Conservation (phyloP, 495 filamentous ascomycete species). For the Xeromyces bisporus region DNA sequence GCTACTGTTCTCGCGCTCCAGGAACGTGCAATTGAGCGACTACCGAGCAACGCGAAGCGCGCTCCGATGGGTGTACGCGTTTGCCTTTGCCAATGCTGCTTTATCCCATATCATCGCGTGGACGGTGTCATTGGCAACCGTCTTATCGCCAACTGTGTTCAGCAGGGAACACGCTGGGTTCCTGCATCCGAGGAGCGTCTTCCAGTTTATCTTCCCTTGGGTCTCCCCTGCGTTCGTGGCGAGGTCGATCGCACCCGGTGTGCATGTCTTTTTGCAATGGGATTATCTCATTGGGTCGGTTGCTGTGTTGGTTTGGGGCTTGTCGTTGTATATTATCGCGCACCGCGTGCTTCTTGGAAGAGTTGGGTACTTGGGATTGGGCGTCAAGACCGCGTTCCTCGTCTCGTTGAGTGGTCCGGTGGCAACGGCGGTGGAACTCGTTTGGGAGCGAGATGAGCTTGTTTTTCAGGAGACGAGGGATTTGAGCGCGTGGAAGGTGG, state of each 20-base stretch:
- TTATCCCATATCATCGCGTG: constrained; percentile 31
- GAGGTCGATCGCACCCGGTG: constrained; percentile 28
- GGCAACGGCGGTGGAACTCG: constrained; percentile 31
- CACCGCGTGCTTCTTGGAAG: constrained; percentile 20
- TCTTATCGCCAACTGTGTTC: constrained; percentile 21
- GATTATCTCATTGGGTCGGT: constrained; percentile 37
- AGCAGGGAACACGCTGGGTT: constrained; percentile 10
- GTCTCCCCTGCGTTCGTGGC: constrained; percentile 15
- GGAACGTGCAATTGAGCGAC: constrained; percentile 6
- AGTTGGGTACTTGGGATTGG: constrained; percentile 12
- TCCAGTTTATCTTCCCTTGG: constrained; percentile 19
- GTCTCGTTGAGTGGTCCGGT: constrained; percentile 30
- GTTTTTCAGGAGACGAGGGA: constrained; percentile 18
- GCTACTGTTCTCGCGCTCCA: constrained; percentile 17
- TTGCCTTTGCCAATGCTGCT: constrained; percentile 30
- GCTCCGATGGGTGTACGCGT: constrained; percentile 37
- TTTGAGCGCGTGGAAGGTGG: too few relatives aligned
- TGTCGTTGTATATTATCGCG: constrained; percentile 23
- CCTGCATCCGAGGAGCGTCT: constrained; percentile 20
- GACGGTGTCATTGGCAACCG: constrained; percentile 24
- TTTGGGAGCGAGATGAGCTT: constrained; percentile 42
- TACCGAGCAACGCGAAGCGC: constrained; percentile 21
- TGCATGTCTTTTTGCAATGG: constrained; percentile 38
- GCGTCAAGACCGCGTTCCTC: constrained; percentile 24
- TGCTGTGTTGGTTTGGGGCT: constrained; percentile 38